Evolutionary conservation across 2,329 filamentous ascomycete species (phyloP).

Genomic region (Aspergillus sergii): DNA sequence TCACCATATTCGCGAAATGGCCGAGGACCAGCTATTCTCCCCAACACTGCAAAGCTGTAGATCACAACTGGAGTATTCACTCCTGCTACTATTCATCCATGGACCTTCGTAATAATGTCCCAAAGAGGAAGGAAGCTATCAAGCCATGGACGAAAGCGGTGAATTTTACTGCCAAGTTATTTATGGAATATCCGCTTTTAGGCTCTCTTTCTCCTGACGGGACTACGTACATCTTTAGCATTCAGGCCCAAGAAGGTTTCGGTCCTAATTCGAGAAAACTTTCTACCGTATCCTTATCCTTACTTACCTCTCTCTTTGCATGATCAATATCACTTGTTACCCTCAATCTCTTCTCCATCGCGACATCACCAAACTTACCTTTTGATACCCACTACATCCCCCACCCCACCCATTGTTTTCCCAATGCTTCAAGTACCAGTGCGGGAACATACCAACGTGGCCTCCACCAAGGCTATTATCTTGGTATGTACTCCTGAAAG

Average conservation of each 20-base stretch:
- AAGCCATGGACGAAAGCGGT: neutral
- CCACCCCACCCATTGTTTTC: conserved; percentile 17
- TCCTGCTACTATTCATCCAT: too few relatives aligned
- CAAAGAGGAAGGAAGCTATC: neutral
- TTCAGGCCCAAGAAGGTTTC: neutral
- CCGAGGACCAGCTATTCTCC: too few relatives aligned
- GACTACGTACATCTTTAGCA: neutral
- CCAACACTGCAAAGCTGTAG: too few relatives aligned
- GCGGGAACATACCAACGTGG: conserved; percentile 46
- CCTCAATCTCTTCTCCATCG: neutral
- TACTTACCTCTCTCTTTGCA: neutral
- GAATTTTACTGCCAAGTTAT: conserved; percentile 2
- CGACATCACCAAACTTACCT: neutral
- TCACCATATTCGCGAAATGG: too few relatives aligned
- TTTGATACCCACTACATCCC: conserved; percentile 3
- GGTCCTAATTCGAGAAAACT: neutral
- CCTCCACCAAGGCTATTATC: conserved; percentile 90
- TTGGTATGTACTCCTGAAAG: conserved; percentile 63
- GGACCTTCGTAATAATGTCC: neutral
- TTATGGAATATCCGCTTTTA: conserved; percentile 8
- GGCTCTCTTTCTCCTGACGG: conserved; percentile 1
- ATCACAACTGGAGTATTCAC: too few relatives aligned
- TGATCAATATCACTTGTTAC: neutral
- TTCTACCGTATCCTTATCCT: neutral
- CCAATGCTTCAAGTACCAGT: conserved; percentile 51